Evolutionary conservation across 306 rosid species (phyloP), one percentile per base, ranked within the genome.

Genomic region (Quercus rubra): DNA sequence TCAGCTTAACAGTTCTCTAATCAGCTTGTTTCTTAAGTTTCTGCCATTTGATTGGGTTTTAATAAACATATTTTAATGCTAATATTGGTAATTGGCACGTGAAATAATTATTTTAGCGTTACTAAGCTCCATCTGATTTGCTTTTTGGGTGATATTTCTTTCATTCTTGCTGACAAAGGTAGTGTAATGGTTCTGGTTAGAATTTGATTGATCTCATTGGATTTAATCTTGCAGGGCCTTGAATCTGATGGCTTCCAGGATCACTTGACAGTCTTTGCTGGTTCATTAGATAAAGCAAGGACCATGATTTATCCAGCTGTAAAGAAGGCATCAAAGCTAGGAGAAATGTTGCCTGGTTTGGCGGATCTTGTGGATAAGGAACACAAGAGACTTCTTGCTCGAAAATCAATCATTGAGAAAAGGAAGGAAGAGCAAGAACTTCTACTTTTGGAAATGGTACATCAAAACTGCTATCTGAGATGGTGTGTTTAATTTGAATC

Each of bases 381-480:
- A 64, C 99, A 96, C 85, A 96, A 87, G 81, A 91, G 91, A 74
- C 97, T 93, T 81, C 99, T 96, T 83, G 98, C 99, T 77, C 90
- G 99, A 77, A 96, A 96, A 88, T 85, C 96, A 46, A 85, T 96
- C 46, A 96, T 96, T 33, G 99, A 96, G 87, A 91, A 89, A 74
- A 82, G 95, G 87, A 96, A 96, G 88, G 99, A 96, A 80, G 98
- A 93, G 58, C 99, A 93, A 79, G 99, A 96, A 73, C 91, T 97
- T 0, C 96, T 88, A 23, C 97, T 93, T 82, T 87, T 96, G 80
- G 98, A 93, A 87, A 89, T 85, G 97, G 99, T 95, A 88, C 62
- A 10, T 35, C 46, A 67, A 33, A 19, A 23, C 25, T 67, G 6
- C 41, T 59, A n/a, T 12, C 59, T 75, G 21, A 67, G 59, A 51